These are phyloP conservation scores for Kwoniella botswanensis DNA, from an alignment of 768 basidiomycete species.

Conservation along the genomic window DNA sequence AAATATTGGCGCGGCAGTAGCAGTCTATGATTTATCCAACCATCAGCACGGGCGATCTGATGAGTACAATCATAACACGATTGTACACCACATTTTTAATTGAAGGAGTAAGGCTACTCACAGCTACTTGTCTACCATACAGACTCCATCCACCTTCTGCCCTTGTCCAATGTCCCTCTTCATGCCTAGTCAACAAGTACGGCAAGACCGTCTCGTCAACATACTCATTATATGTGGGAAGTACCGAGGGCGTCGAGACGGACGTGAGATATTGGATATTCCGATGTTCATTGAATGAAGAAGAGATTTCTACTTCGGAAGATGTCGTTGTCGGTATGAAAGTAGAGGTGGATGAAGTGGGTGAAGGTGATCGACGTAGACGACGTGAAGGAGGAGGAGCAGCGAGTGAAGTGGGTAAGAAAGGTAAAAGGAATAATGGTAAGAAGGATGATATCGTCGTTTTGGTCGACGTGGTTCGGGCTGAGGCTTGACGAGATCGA, in stretches of 20 bases:
- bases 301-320: background rate
- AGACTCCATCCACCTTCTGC: constrained; percentile 44
- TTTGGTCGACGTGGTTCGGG: background rate
- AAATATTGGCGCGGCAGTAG: constrained; percentile 7
- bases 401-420: background rate
- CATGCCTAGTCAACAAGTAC: constrained; percentile 30
- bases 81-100: background rate
- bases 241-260: constrained; percentile 15
- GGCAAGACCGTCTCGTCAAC: constrained; percentile 37
- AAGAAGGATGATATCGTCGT: constrained; percentile 10
- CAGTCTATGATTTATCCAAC: background rate
- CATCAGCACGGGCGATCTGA: background rate
- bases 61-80: background rate
- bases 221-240: constrained; percentile 22
- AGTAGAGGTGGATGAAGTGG: background rate
- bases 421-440: constrained; percentile 20
- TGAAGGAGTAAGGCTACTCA: constrained; percentile 20
- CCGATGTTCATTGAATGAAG: constrained; percentile 9
- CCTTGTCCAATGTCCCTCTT: constrained; percentile 36
- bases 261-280: constrained; percentile 29
- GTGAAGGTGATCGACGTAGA: constrained; percentile 11
- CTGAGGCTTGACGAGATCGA: background rate
- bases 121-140: constrained; percentile 41
- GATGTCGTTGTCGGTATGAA: background rate
- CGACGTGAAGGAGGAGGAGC: constrained; percentile 13